Evolutionary conservation across 1,139 yeast species (phyloP), one percentile per base, ranked within the genome.

Genomic region (Debaryomyces nepalensis): DNA sequence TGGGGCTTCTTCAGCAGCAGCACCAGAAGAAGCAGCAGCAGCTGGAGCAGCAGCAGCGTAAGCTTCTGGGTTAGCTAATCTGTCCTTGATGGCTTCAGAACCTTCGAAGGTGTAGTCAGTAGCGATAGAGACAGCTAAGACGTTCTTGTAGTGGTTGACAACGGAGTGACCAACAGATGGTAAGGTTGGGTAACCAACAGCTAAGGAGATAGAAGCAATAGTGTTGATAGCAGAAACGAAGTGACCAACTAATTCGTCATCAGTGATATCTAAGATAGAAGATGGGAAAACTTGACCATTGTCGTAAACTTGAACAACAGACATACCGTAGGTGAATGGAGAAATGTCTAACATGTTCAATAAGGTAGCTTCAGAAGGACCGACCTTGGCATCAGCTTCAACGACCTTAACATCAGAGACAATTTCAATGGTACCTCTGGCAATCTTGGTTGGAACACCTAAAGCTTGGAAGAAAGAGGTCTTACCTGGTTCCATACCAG

Each of bases 401-500:
- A 91, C 96, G 71, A 93, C 97, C 82, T 88, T 88, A 68, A 93
- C 96, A 71, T 95, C 99, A 63, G 87, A 78, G 75, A 89, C 91
- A 78, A 93, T 93, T 81, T 93, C 99, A 86, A 93, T 93, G 78
- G 97, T 89, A 93, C 99, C 99, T 87, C 99, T 91, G 78, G 97
- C 95, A 90, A 93, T 93, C 95, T 93, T 93, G 88, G 99, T 93
- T 84, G 99, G 99, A 69, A 93, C 97, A 88, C 98, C 98, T 68
- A 93, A 86, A 72, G 99, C 99, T 85, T 93, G 99, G 98, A 93
- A 93, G 95, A 93, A 93, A 72, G 99, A 93, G 69, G 99, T 93
- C 90, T 93, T 93, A 85, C 98, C 98, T 76, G 99, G 99, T 81
- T 93, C 99, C 97, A 95, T 91, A 87, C 99, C 98, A 64, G 99